Percentiles rank a stretch among this genome's conserved stretches.
phyloP scores from a whole-genome alignment of 2,329 filamentous ascomycete genomes.

The Colletotrichum sp. region DNA sequence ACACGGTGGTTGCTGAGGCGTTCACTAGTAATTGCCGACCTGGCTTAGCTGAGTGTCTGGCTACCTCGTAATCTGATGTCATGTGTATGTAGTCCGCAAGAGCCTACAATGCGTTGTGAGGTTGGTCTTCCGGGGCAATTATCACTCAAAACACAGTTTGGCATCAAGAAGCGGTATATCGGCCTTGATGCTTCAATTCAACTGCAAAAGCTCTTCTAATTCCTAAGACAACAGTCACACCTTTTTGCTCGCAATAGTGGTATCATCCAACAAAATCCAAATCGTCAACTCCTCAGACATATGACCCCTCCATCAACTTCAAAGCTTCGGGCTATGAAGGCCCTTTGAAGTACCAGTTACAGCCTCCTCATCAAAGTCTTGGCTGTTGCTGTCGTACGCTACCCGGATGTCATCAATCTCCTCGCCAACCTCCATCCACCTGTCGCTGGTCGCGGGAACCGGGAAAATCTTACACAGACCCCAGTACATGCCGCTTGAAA shows the following conservation, averaged over 20 bases:
- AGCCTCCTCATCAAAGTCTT: constrained; percentile 42
- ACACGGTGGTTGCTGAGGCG: background rate
- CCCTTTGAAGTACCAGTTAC: background rate
- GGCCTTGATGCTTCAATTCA: background rate
- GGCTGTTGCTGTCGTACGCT: constrained; percentile 47
- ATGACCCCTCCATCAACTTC: background rate
- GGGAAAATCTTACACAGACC: constrained; percentile 71
- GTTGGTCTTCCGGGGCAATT: background rate
- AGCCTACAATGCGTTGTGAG: background rate
- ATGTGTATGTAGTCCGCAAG: background rate
- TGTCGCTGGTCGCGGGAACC: constrained; percentile 74
- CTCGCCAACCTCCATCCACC: constrained; percentile 79
- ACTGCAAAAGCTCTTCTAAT: background rate
- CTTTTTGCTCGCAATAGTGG: background rate
- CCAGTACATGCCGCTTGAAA: constrained; percentile 73
- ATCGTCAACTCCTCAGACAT: background rate
- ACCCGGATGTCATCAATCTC: constrained; percentile 60
- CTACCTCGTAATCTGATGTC: background rate
- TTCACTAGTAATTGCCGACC: background rate
- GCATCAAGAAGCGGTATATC: background rate
- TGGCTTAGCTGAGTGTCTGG: background rate
- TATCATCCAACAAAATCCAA: constrained; percentile 6
- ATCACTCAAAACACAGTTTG: background rate
- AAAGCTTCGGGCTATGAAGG: background rate
- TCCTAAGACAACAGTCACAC: background rate